phyloP scores from a whole-genome alignment of 371 early-diverging fungal species.

The Funneliformis caledonium region DNA sequence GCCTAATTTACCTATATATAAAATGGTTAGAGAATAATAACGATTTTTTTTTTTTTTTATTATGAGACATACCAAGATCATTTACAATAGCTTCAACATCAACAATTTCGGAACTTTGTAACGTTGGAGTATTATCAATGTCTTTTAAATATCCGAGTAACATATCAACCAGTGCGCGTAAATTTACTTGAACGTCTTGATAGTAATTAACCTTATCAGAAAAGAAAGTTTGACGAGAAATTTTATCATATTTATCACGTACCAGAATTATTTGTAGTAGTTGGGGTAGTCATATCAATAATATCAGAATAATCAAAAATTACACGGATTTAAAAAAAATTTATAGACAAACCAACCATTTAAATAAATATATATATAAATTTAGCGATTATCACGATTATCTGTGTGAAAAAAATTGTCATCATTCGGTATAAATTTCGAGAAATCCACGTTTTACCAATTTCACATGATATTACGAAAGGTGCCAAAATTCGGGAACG shows the following conservation, averaged over 20 bases:
- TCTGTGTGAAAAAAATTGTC: too few relatives aligned
- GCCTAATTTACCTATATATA: constrained; percentile 19
- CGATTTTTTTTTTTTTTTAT: neutral
- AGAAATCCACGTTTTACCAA: too few relatives aligned
- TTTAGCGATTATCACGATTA: too few relatives aligned
- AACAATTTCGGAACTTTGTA: neutral
- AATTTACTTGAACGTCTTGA: constrained; percentile 11
- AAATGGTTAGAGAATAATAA: neutral
- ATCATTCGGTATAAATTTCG: too few relatives aligned
- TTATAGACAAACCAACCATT: too few relatives aligned
- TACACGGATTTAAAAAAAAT: too few relatives aligned
- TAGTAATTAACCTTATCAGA: neutral
- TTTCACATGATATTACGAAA: neutral
- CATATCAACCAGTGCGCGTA: constrained; percentile 23
- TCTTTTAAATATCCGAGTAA: constrained; percentile 11
- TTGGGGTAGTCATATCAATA: neutral
- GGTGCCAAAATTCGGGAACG: neutral
- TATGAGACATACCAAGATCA: neutral
- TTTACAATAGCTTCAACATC: neutral
- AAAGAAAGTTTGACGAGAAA: too few relatives aligned
- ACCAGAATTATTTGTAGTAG: neutral
- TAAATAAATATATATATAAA: too few relatives aligned
- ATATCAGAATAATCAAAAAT: too few relatives aligned
- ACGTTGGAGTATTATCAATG: neutral
- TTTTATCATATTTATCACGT: neutral